phyloP scores from a whole-genome alignment of 768 basidiomycete species.

The Sporobolomyces pararoseus region DNA sequence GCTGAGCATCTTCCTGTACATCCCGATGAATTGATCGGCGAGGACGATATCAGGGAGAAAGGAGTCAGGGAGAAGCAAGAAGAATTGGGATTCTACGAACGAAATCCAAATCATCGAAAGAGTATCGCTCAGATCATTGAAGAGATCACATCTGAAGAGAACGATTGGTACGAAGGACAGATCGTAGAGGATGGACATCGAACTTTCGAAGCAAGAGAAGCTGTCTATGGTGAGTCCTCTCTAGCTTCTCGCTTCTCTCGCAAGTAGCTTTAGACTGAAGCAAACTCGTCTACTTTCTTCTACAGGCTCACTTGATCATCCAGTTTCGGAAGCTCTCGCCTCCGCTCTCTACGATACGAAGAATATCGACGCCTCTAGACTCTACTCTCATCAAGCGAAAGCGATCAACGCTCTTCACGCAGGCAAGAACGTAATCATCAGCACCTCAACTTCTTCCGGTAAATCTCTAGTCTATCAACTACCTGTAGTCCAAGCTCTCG shows the following conservation, averaged over 20 bases:
- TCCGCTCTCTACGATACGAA: conserved; percentile 60
- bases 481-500: conserved; percentile 65
- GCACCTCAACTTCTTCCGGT: conserved; percentile 76
- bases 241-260: neutral
- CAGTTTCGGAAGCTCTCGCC: conserved; percentile 59
- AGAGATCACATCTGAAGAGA: conserved; percentile 55
- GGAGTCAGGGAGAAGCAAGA: conserved; percentile 33
- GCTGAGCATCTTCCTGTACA: conserved; percentile 68
- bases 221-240: conserved; percentile 55
- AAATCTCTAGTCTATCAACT: conserved; percentile 56
- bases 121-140: conserved; percentile 60
- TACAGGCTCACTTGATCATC: conserved; percentile 54
- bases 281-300: conserved; percentile 46
- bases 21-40: conserved; percentile 48
- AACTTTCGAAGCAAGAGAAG: conserved; percentile 57
- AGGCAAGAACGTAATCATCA: conserved; percentile 75
- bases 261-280: too few relatives aligned
- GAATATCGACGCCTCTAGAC: conserved; percentile 55
- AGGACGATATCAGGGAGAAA: conserved; percentile 20
- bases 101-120: conserved; percentile 54
- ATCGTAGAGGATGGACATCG: conserved; percentile 58
- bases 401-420: conserved; percentile 57
- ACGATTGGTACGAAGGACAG: conserved; percentile 68
- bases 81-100: conserved; percentile 43
- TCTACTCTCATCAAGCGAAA: conserved; percentile 68